Evolutionary conservation across 768 basidiomycete species (phyloP), one percentile per base, ranked within the genome.

Genomic region (Scleroderma citrinum): DNA sequence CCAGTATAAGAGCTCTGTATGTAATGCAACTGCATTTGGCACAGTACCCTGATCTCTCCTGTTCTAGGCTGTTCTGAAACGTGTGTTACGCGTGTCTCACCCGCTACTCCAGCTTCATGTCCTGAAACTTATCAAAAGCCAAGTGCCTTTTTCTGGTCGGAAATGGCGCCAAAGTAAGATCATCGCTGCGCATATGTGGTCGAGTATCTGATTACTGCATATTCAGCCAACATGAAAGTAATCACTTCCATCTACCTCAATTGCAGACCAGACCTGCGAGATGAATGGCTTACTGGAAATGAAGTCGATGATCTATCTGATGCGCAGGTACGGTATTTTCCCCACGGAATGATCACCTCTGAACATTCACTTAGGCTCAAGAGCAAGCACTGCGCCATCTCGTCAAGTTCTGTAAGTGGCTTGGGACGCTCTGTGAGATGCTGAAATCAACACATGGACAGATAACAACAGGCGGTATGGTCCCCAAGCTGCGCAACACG

Each of bases 241-340:
- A 98, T 99, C 58, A 99, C 96, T 8, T 84, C 94, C 16, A 97
- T 99, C 56, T 99, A 99, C 67, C 74, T 98, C 50, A 96, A 97
- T 61, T 97, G 94, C 63, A 80, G 96, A 46, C 96, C 96, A 7
- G 95, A 98, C 62, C 76, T 99, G 36, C 80, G 95, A 17, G 96
- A 99, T 66, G 96, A 98, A 61, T 99, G 96, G 96, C 76, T 99
- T 36, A 87, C 92, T 12, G 91, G 91, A 1, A 83, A 83, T 13
- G 95, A 98, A 64, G 83, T 90, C 10, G 95, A 98, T 54, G 89
- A 90, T 54, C 87, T 85, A 46, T 73, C 83, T n/a, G 95, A 95
- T 59, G 92, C 95, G 26, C 82, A 91, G 71, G 92, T 92, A 56
- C 56, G 71, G 21, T 24, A 54, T 49, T 34, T 53, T 32, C 30